A percentile compares a stretch with the other conserved stretches of the same genome.
phyloP scores from a whole-genome alignment of 176 grass and related monocot species.

The Oryza rufipogon region DNA sequence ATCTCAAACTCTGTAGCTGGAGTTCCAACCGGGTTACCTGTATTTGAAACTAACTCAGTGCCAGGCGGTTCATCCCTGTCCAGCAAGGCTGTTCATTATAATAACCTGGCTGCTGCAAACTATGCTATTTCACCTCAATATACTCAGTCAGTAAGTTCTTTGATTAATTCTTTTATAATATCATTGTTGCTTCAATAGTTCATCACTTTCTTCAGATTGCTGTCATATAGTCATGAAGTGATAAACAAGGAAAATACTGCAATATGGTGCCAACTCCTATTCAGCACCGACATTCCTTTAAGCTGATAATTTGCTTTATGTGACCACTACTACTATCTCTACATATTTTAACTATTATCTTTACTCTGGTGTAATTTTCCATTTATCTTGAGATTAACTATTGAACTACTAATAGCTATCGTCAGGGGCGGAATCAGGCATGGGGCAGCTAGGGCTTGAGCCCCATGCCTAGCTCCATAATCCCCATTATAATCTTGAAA shows the following conservation, averaged over 20 bases:
- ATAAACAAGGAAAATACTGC: neutral
- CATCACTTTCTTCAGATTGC: slow-evolving; percentile 17
- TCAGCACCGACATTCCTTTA: slow-evolving; percentile 7
- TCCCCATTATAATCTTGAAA: too few species aligned
- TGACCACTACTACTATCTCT: neutral
- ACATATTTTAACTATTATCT: neutral
- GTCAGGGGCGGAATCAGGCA: too few species aligned
- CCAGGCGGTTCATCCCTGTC: slow-evolving; percentile 52
- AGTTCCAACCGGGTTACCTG: slow-evolving; percentile 58
- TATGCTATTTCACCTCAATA: slow-evolving; percentile 58
- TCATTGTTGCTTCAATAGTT: slow-evolving; percentile 31
- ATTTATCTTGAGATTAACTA: slow-evolving; percentile 17
- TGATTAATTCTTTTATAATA: neutral
- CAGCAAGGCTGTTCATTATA: slow-evolving; percentile 65
- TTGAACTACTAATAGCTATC: neutral
- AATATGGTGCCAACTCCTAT: slow-evolving; percentile 1
- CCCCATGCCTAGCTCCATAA: too few species aligned
- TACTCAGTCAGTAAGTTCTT: slow-evolving; percentile 58
- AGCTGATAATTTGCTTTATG: slow-evolving; percentile 10
- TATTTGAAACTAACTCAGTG: slow-evolving; percentile 57
- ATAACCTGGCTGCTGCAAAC: slow-evolving; percentile 65
- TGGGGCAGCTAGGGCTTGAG: too few species aligned
- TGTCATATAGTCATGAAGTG: slow-evolving; percentile 18
- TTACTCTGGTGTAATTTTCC: neutral
- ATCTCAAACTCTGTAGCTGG: slow-evolving; percentile 45